phyloP scores from a whole-genome alignment of 2,329 filamentous ascomycete species.

The Domatiomyces globalis region DNA sequence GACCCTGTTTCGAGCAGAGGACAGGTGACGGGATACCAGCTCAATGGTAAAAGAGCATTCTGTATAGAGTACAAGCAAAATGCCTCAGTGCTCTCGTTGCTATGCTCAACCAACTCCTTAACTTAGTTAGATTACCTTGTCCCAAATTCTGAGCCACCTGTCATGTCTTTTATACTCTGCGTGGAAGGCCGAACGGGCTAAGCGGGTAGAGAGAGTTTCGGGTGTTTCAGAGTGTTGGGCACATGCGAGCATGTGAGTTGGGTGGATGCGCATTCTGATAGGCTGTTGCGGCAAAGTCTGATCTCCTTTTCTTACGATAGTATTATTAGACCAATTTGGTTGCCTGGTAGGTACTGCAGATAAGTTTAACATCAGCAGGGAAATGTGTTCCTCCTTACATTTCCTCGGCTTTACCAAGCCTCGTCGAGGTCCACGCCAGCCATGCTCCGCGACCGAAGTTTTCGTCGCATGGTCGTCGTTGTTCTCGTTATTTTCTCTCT shows the following conservation, averaged over 20 bases:
- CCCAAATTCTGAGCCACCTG: neutral
- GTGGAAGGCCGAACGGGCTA: neutral
- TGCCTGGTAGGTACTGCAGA: neutral
- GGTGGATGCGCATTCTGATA: neutral
- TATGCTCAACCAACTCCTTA: neutral
- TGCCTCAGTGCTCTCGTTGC: too few species aligned
- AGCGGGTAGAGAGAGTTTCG: neutral
- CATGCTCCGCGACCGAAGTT: neutral
- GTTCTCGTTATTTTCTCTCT: neutral
- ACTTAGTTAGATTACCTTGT: neutral
- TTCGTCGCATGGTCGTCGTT: neutral
- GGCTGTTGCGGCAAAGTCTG: neutral
- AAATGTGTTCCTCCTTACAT: neutral
- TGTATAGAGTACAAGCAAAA: too few species aligned
- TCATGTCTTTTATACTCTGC: neutral
- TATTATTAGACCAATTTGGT: neutral
- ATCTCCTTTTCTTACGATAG: neutral
- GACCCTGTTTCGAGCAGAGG: too few species aligned
- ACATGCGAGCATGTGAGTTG: neutral
- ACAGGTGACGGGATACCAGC: too few species aligned
- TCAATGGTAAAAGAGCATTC: too few species aligned
- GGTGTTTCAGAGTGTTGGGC: constrained; percentile 1
- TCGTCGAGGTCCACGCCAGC: neutral
- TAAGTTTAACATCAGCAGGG: neutral
- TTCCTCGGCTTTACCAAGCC: neutral